phyloP scores from a whole-genome alignment of 2,329 filamentous ascomycete genomes.

The Fusarium foetens region DNA sequence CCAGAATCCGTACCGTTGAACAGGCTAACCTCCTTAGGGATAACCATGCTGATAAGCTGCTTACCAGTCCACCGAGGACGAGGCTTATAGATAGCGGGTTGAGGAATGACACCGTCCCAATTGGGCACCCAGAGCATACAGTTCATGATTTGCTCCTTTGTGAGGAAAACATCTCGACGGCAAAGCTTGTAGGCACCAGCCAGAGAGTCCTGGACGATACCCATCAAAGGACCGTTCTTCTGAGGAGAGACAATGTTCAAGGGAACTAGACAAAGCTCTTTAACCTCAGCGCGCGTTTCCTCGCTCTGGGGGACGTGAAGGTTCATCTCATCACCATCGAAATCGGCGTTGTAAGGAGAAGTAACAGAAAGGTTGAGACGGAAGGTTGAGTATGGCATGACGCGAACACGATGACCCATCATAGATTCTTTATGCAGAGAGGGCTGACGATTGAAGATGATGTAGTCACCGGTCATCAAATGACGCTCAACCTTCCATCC shows the following conservation, averaged over 20 bases:
- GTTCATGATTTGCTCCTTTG: constrained; percentile 94
- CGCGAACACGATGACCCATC: constrained; percentile 98
- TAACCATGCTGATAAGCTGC: constrained; percentile 93
- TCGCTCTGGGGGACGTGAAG: constrained; percentile 98
- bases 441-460: constrained; percentile 99
- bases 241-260: constrained; percentile 98
- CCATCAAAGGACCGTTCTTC: constrained; percentile 96
- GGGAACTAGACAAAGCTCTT: constrained; percentile 96
- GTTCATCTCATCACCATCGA: constrained; percentile 99
- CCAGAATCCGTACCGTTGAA: constrained; percentile 69
- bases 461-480: constrained; percentile 94
- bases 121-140: constrained; percentile 96
- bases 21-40: constrained; percentile 87
- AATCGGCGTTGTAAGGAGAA: constrained; percentile 99
- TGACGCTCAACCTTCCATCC: constrained; percentile 99
- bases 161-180: constrained; percentile 89
- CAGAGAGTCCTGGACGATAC: constrained; percentile 98
- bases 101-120: constrained; percentile 95
- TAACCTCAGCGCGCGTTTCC: constrained; percentile 94
- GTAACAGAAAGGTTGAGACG: constrained; percentile 97
- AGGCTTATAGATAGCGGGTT: constrained; percentile 93
- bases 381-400: constrained; percentile 99
- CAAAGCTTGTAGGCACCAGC: constrained; percentile 98
- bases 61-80: constrained; percentile 97
- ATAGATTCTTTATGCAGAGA: constrained; percentile 99